phyloP scores from a whole-genome alignment of 345 rosid species.

The Gossypium mustelinum region DNA sequence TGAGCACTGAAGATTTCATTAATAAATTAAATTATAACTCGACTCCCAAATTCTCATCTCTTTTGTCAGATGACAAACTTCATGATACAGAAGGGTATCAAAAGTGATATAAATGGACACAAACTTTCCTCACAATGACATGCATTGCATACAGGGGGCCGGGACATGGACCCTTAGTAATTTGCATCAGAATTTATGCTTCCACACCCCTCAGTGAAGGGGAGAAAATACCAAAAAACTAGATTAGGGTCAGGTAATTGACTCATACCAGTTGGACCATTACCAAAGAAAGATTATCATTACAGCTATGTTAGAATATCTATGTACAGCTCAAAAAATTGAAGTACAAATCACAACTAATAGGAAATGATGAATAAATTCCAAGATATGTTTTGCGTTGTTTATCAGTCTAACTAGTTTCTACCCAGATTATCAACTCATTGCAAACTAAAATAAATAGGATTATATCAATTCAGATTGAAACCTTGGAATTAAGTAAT shows the following conservation, averaged over 20 bases:
- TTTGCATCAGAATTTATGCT: conserved; percentile 5
- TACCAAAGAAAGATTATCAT: background rate
- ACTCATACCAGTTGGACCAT: background rate
- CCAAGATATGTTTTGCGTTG: background rate
- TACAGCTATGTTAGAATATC: background rate
- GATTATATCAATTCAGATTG: background rate
- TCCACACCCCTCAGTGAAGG: background rate
- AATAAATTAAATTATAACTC: too few species aligned
- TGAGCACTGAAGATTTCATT: too few species aligned
- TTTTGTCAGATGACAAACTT: too few species aligned
- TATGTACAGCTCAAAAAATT: background rate
- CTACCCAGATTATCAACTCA: background rate
- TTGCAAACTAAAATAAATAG: background rate
- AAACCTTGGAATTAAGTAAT: background rate
- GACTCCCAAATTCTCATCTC: too few species aligned
- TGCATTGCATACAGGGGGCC: background rate
- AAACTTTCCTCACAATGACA: background rate
- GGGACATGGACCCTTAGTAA: background rate
- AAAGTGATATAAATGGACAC: background rate
- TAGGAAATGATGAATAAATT: background rate
- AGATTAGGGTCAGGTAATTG: background rate
- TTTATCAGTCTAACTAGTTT: background rate
- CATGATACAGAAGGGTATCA: background rate
- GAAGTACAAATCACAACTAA: background rate
- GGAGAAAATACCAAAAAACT: background rate